These are phyloP conservation scores for Solanum tarijense DNA, from an alignment of 257 asterid genomes.

Conservation along the genomic window DNA sequence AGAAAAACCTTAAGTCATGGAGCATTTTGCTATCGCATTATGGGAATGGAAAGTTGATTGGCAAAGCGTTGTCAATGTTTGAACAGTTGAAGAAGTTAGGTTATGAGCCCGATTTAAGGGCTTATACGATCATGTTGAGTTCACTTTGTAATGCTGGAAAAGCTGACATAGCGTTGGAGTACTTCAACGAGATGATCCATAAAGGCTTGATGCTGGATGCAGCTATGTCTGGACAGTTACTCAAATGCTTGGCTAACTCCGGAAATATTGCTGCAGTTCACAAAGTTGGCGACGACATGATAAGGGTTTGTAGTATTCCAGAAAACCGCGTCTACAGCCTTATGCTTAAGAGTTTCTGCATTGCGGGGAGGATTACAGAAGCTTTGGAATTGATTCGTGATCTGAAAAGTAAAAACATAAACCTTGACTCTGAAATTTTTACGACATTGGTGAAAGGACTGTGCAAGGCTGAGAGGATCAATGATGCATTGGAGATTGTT, in stretches of 20 bases:
- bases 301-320: constrained; percentile 28
- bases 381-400: constrained; percentile 68
- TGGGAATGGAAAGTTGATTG: constrained; percentile 45
- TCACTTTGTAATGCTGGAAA: constrained; percentile 46
- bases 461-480: constrained; percentile 49
- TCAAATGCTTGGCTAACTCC: constrained; percentile 51
- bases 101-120: constrained; percentile 41
- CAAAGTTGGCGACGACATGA: constrained; percentile 47
- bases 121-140: constrained; percentile 40
- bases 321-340: constrained; percentile 29
- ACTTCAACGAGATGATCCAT: constrained; percentile 57
- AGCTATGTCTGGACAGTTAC: constrained; percentile 28
- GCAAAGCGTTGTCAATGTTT: constrained; percentile 52
- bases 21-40: constrained; percentile 45
- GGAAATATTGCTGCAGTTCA: constrained; percentile 39
- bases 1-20: constrained; percentile 66
- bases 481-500: constrained; percentile 70
- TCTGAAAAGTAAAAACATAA: constrained; percentile 37
- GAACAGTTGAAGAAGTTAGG: constrained; percentile 67
- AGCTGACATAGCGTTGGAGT: constrained; percentile 61
- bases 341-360: constrained; percentile 64
- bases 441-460: constrained; percentile 67
- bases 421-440: constrained; percentile 32
- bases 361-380: constrained; percentile 55
- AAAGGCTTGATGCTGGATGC: constrained; percentile 35